These are phyloP conservation scores for Lentinula aciculospora DNA, from an alignment of 768 basidiomycete species.

Conservation along the genomic window DNA sequence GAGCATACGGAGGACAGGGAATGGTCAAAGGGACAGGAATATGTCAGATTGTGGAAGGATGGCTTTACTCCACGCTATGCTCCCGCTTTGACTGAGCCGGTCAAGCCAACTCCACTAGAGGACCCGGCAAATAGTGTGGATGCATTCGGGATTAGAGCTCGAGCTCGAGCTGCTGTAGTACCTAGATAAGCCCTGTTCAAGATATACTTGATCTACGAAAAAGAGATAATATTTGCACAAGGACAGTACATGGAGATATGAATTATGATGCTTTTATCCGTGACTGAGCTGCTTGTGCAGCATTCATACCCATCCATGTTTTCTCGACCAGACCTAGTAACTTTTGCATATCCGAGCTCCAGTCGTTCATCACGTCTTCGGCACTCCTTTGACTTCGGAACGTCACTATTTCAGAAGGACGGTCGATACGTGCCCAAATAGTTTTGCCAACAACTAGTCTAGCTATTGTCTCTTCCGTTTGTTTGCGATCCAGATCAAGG, in stretches of 20 bases:
- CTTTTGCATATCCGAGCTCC: slow-evolving; percentile 96
- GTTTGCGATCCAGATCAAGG: slow-evolving; percentile 74
- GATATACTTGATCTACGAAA: not conserved
- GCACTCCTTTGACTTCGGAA: slow-evolving; percentile 80
- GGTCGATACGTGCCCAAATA: slow-evolving; percentile 91
- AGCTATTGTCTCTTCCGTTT: slow-evolving; percentile 86
- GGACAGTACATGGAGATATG: not conserved
- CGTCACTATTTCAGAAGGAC: slow-evolving; percentile 83
- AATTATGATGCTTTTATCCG: slow-evolving; percentile 32
- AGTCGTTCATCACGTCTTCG: slow-evolving; percentile 96
- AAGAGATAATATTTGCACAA: not conserved
- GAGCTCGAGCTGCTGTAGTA: not conserved
- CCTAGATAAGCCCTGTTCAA: not conserved
- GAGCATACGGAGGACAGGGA: slow-evolving; percentile 34
- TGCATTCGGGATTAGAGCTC: not conserved
- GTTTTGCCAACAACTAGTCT: slow-evolving; percentile 88
- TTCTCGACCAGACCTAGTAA: slow-evolving; percentile 90
- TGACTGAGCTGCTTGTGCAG: slow-evolving; percentile 80
- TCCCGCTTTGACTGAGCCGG: slow-evolving; percentile 42
- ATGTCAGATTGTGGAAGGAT: slow-evolving; percentile 66
- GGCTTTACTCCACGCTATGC: slow-evolving; percentile 65
- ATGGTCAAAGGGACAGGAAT: slow-evolving; percentile 74
- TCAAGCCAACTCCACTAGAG: slow-evolving; percentile 11
- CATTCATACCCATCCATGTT: slow-evolving; percentile 98
- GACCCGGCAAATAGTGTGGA: not conserved